Conservation (phyloP, 129 eudicot species). For the Heracleum sosnowskyi region DNA sequence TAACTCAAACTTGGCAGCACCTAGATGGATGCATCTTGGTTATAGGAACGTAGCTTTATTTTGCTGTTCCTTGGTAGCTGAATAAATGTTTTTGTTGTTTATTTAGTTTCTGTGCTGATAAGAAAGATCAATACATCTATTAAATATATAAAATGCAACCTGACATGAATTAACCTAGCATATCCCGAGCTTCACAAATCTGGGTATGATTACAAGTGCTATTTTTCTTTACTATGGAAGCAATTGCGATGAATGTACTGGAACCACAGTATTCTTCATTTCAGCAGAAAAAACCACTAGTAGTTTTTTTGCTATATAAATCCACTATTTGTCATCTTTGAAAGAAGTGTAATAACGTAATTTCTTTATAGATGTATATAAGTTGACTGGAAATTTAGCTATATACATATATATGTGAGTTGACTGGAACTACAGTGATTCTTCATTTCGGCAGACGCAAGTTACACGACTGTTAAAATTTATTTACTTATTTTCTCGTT, state of each 20-base stretch:
- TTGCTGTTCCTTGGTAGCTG: background rate
- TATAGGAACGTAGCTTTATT: background rate
- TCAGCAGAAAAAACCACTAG: background rate
- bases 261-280: background rate
- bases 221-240: background rate
- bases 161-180: background rate
- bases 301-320: background rate
- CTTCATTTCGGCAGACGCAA: background rate
- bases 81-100: background rate
- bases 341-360: background rate
- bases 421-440: background rate
- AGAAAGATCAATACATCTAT: background rate
- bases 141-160: background rate
- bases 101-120: background rate
- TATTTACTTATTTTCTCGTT: background rate
- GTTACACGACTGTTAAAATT: background rate
- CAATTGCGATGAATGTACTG: background rate
- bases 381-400: no score
- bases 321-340: background rate
- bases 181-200: background rate
- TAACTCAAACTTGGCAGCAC: background rate
- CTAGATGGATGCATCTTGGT: constrained; percentile 4
- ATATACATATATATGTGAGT: background rate
- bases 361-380: background rate
- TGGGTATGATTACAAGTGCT: background rate